These are phyloP conservation scores for Trypanosoma lewisi DNA, from an alignment of 208 protist genomes.

Conservation along the genomic window DNA sequence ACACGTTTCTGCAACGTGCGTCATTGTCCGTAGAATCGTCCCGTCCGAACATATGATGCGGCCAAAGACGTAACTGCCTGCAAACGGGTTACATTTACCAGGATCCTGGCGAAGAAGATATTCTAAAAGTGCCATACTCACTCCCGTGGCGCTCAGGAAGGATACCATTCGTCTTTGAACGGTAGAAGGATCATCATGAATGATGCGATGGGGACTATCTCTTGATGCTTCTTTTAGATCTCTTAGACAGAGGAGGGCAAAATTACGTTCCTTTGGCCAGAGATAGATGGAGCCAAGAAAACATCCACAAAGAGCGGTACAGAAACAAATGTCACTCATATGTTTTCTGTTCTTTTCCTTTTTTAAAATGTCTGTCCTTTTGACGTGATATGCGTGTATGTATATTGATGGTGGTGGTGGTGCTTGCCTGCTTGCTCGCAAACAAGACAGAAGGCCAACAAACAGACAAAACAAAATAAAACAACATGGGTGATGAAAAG, in stretches of 20 bases:
- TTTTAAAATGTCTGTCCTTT: not conserved
- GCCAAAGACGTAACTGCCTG: not conserved
- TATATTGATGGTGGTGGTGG: not conserved
- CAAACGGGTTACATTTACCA: not conserved
- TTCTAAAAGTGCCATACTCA: slow-evolving; percentile 23
- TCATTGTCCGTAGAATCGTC: not conserved
- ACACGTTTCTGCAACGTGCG: slow-evolving; percentile 7
- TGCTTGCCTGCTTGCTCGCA: not conserved
- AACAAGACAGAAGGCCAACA: too few species aligned
- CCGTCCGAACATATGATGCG: not conserved
- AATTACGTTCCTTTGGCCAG: slow-evolving; percentile 47
- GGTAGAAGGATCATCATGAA: slow-evolving; percentile 37
- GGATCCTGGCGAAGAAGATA: slow-evolving; percentile 6
- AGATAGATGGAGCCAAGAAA: slow-evolving; percentile 69
- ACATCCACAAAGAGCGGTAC: slow-evolving; percentile 25
- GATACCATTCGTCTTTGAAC: slow-evolving; percentile 43
- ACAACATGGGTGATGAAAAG: too few species aligned
- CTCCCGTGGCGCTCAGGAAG: slow-evolving; percentile 14
- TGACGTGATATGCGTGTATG: not conserved
- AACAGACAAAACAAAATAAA: too few species aligned
- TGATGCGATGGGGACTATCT: slow-evolving; percentile 30
- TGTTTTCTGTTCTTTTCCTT: not conserved
- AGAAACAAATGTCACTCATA: slow-evolving; percentile 36
- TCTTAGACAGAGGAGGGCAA: slow-evolving; percentile 22
- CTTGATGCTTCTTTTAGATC: slow-evolving; percentile 36